phyloP scores from a whole-genome alignment of 495 filamentous ascomycete genomes.

The Hyaloscypha bicolor region DNA sequence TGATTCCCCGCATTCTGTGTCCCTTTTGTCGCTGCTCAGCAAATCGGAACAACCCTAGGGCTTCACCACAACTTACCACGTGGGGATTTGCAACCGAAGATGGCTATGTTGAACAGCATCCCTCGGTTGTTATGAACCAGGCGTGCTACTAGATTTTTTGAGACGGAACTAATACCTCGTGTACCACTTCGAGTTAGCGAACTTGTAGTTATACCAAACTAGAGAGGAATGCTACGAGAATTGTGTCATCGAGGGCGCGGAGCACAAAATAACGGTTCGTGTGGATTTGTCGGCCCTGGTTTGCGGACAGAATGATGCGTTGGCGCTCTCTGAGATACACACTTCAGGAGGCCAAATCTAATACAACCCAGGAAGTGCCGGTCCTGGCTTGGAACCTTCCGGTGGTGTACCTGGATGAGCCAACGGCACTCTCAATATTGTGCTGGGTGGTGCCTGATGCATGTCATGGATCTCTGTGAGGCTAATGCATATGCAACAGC shows the following conservation, averaged over 20 bases:
- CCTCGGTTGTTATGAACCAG: neutral
- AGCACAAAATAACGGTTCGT: neutral
- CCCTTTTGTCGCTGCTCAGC: neutral
- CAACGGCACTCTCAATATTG: constrained; percentile 52
- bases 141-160: neutral
- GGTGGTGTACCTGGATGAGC: constrained; percentile 43
- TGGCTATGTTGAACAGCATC: neutral
- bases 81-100: neutral
- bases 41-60: neutral
- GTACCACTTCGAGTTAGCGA: neutral
- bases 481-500: constrained; percentile 4
- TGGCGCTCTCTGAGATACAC: neutral
- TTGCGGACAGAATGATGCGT: neutral
- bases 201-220: neutral
- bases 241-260: neutral
- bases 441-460: constrained; percentile 44
- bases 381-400: neutral
- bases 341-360: neutral
- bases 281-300: neutral
- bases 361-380: neutral
- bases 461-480: constrained; percentile 32
- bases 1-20: neutral
- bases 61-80: neutral
- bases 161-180: neutral
- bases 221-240: neutral